Evolutionary conservation across 2,329 filamentous ascomycete species (phyloP).

Genomic region (Zalaria sp.): DNA sequence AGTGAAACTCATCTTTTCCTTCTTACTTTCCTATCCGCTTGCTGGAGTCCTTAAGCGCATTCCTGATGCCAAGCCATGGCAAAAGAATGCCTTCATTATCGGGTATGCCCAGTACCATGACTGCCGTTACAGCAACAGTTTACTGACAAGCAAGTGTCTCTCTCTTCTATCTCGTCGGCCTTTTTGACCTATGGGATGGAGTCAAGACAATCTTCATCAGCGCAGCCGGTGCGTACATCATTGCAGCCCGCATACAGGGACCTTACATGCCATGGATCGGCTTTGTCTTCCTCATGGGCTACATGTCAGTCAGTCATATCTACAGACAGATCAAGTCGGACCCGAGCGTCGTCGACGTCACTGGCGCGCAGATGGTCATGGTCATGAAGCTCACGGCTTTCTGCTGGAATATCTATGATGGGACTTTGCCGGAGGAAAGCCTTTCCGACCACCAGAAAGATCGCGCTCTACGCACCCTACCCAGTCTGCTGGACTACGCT

Average conservation of each 20-base stretch:
- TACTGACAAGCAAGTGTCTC: constrained; percentile 43
- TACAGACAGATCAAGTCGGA: constrained; percentile 58
- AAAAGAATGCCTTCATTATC: constrained; percentile 83
- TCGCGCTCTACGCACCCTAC: constrained; percentile 61
- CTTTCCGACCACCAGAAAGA: constrained; percentile 82
- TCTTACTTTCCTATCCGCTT: constrained; percentile 83
- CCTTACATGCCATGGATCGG: constrained; percentile 97
- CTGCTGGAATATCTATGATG: constrained; percentile 96
- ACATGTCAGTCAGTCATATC: constrained; percentile 87
- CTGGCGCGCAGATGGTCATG: constrained; percentile 90
- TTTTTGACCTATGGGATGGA: constrained; percentile 87
- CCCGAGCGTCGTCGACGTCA: constrained; percentile 66
- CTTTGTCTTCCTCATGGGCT: constrained; percentile 87
- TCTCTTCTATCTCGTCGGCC: constrained; percentile 80
- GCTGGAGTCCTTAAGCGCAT: constrained; percentile 80
- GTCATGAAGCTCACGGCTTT: constrained; percentile 96
- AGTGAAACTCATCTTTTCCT: constrained; percentile 91
- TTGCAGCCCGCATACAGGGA: constrained; percentile 70
- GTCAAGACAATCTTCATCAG: constrained; percentile 67
- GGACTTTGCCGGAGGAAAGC: constrained; percentile 60
- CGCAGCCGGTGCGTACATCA: constrained; percentile 64
- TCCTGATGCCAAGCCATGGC: constrained; percentile 67
- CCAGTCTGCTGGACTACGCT: constrained; percentile 63
- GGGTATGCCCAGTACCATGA: constrained; percentile 32
- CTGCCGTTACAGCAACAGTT: not conserved